Percentiles rank a stretch among this genome's conserved stretches.
Evolutionary conservation across 73 alveolate species (phyloP).

Genomic region (Diophrys appendiculata): DNA sequence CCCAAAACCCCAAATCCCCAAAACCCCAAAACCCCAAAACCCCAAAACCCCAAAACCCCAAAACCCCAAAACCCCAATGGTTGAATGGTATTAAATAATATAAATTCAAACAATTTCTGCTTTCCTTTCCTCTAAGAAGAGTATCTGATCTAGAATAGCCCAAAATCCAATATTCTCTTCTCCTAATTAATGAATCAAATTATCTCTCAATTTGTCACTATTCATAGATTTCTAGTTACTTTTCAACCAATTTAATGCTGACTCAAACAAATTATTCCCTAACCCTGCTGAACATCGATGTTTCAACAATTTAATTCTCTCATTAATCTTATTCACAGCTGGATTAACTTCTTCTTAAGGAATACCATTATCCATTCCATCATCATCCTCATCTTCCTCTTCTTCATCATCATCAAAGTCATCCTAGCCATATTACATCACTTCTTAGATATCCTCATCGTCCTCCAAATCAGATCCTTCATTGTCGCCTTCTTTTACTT

Average conservation of each 20-base stretch:
- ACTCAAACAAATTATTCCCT: slow-evolving; percentile 57
- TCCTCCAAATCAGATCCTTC: slow-evolving; percentile 19
- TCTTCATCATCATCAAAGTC: slow-evolving; percentile 32
- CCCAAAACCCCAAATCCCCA: too few relatives aligned
- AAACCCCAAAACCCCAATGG: too few relatives aligned
- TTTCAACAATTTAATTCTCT: slow-evolving; percentile 44
- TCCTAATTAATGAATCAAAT: slow-evolving; percentile 41
- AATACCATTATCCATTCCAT: slow-evolving; percentile 46
- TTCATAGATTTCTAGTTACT: slow-evolving; percentile 7
- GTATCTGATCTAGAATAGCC: slow-evolving; percentile 54
- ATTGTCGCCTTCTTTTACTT: slow-evolving; percentile 29
- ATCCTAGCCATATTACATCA: too few relatives aligned
- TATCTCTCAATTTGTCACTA: slow-evolving; percentile 41
- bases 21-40: too few relatives aligned
- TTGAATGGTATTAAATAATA: too few relatives aligned
- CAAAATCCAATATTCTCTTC: slow-evolving; percentile 68
- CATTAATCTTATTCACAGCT: slow-evolving; percentile 34
- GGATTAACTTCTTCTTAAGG: slow-evolving; percentile 52
- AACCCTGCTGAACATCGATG: slow-evolving; percentile 46
- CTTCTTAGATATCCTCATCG: slow-evolving; percentile 21
- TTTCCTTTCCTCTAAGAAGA: slow-evolving; percentile 50
- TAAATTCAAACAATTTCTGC: slow-evolving; percentile 39
- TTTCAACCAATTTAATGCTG: slow-evolving; percentile 25
- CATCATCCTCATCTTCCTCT: slow-evolving; percentile 54
- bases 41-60: too few relatives aligned